Evolutionary conservation across 495 filamentous ascomycete genomes (phyloP).

Genomic region (Podospora fimiseda): DNA sequence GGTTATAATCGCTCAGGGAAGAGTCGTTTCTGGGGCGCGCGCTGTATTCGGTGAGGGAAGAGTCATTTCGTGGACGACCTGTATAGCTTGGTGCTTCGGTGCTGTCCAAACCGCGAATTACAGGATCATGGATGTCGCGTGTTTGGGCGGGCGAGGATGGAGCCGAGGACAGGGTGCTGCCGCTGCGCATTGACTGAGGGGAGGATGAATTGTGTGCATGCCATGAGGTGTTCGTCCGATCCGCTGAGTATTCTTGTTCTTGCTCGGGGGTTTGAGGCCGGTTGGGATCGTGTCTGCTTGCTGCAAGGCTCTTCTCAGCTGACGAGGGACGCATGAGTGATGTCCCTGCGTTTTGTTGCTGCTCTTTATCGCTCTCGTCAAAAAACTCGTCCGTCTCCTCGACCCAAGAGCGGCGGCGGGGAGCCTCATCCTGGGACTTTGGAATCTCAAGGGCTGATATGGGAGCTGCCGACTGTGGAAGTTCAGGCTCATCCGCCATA

Average conservation of each 20-base stretch:
- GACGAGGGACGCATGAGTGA: not conserved
- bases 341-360: not conserved
- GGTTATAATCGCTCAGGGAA: not conserved
- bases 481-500: not conserved
- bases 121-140: conserved; percentile 7
- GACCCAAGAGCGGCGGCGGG: not conserved
- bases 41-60: conserved; percentile 10
- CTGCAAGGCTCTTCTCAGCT: not conserved
- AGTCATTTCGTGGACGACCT: conserved; percentile 10
- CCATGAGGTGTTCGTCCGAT: conserved; percentile 1
- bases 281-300: conserved; percentile 4
- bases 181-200: conserved; percentile 19
- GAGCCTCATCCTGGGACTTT: not conserved
- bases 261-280: conserved; percentile 15
- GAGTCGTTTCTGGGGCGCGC: not conserved
- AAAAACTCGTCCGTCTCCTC: conserved; percentile 9
- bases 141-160: conserved; percentile 9
- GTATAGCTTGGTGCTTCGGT: not conserved
- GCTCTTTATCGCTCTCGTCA: not conserved
- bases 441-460: not conserved
- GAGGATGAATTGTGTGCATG: conserved; percentile 8
- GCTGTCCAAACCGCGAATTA: conserved; percentile 12
- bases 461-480: not conserved
- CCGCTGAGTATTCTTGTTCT: conserved; percentile 1
- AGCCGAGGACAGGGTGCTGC: conserved; percentile 15